A percentile compares a stretch with the other conserved stretches of the same genome.
These are phyloP conservation scores for Morella rubra DNA, from an alignment of 306 rosid species.

Conservation along the genomic window DNA sequence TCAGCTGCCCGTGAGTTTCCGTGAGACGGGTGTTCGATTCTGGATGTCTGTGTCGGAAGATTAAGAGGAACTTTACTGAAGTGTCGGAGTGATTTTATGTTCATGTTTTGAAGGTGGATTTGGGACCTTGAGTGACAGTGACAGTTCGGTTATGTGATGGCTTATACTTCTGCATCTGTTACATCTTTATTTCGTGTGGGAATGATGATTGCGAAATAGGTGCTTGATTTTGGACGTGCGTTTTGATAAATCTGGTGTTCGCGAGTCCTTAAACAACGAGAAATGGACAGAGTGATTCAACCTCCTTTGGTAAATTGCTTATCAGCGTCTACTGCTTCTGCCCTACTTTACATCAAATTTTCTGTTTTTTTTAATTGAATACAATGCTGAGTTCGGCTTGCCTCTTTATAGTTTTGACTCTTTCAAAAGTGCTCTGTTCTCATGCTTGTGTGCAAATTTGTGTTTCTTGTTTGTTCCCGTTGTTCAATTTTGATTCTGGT, in stretches of 20 bases:
- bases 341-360: slow-evolving; percentile 21
- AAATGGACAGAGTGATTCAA: slow-evolving; percentile 80
- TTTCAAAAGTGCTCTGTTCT: background rate
- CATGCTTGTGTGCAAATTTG: background rate
- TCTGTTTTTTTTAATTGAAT: slow-evolving; percentile 12
- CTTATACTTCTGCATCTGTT: slow-evolving; percentile 28
- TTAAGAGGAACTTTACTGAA: background rate
- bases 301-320: slow-evolving; percentile 75
- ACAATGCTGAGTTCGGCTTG: slow-evolving; percentile 4
- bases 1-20: slow-evolving; percentile 9
- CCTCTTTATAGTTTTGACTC: slow-evolving; percentile 10
- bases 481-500: slow-evolving; percentile 26
- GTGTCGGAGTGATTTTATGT: background rate
- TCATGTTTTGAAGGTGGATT: slow-evolving; percentile 23
- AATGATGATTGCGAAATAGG: slow-evolving; percentile 45
- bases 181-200: slow-evolving; percentile 32
- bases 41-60: slow-evolving; percentile 17
- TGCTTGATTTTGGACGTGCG: slow-evolving; percentile 35
- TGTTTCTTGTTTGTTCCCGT: background rate
- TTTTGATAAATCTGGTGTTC: slow-evolving; percentile 24
- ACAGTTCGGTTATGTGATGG: slow-evolving; percentile 23
- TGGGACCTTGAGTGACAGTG: background rate
- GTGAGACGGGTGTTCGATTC: slow-evolving; percentile 2
- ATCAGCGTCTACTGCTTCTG: background rate
- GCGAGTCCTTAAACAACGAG: slow-evolving; percentile 31